Percentiles rank a stretch among this genome's conserved stretches.
Conservation (phyloP, 176 grass and related monocot species). For the Saccharum officinarum region DNA sequence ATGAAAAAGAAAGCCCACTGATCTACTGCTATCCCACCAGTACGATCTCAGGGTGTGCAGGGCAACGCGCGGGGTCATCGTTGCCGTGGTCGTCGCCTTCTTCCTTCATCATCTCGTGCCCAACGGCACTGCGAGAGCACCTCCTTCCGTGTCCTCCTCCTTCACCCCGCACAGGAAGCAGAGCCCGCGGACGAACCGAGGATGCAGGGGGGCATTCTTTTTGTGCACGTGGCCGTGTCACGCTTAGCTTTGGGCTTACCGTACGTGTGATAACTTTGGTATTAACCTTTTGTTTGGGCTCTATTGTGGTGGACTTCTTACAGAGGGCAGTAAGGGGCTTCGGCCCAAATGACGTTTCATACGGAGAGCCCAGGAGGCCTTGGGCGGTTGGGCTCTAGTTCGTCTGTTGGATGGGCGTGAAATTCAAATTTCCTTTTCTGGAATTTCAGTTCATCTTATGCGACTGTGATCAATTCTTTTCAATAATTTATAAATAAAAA, state of each 20-base stretch:
- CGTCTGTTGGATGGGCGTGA: neutral
- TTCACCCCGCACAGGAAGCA: neutral
- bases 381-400: neutral
- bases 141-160: neutral
- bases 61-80: neutral
- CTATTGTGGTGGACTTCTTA: neutral
- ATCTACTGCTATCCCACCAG: too few relatives aligned
- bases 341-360: neutral
- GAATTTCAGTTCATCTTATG: neutral
- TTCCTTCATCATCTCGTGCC: neutral
- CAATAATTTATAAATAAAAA: neutral
- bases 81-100: neutral
- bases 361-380: neutral
- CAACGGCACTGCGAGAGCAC: neutral
- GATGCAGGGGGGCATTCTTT: neutral
- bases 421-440: neutral
- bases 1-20: too few relatives aligned
- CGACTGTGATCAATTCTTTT: neutral
- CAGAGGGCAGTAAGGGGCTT: neutral
- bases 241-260: too few relatives aligned
- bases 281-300: too few relatives aligned
- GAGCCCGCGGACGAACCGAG: neutral
- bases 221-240: too few relatives aligned
- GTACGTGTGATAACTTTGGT: too few relatives aligned
- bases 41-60: neutral